A percentile compares a stretch with the other conserved stretches of the same genome.
Evolutionary conservation across 352 stramenopile genomes (phyloP).

Genomic region (Phytophthora chlamydospora): DNA sequence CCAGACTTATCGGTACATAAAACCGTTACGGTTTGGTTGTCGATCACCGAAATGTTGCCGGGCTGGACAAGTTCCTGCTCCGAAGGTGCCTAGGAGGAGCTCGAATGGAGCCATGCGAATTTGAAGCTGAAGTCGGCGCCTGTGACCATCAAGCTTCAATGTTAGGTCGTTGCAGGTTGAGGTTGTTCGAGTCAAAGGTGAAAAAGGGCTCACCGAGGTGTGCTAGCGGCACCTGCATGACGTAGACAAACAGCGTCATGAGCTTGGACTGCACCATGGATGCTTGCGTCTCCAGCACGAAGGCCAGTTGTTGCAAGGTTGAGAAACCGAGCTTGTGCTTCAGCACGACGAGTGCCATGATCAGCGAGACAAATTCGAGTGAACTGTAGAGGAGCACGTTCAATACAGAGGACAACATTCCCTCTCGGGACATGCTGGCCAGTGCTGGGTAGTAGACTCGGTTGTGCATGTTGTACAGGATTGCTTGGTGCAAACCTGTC

Average conservation of each 20-base stretch:
- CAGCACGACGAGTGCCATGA: conserved; percentile 14
- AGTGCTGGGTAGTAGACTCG: conserved; percentile 25
- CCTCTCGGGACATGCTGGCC: conserved; percentile 4
- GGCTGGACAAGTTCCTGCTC: too few species aligned
- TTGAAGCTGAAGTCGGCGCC: conserved; percentile 40
- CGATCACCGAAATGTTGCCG: too few species aligned
- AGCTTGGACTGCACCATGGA: conserved; percentile 39
- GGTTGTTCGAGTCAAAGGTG: too few species aligned
- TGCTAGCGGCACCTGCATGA: conserved; percentile 36
- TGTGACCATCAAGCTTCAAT: not conserved
- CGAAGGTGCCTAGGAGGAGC: too few species aligned
- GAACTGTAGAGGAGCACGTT: conserved; percentile 33
- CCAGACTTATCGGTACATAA: not conserved
- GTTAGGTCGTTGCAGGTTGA: too few species aligned
- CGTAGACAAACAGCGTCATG: conserved; percentile 33
- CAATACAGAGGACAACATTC: conserved; percentile 4
- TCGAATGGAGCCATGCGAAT: conserved; percentile 20
- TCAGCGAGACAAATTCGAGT: conserved; percentile 24
- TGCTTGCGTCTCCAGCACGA: conserved; percentile 39
- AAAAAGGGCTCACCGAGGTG: conserved; percentile 28
- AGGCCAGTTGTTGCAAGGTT: conserved; percentile 32
- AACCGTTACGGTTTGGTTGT: too few species aligned
- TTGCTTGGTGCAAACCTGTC: conserved; percentile 13
- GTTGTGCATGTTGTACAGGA: conserved; percentile 34
- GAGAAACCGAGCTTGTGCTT: conserved; percentile 27